Conservation (phyloP, 2,329 filamentous ascomycete genomes). For the Curvularia sp. region DNA sequence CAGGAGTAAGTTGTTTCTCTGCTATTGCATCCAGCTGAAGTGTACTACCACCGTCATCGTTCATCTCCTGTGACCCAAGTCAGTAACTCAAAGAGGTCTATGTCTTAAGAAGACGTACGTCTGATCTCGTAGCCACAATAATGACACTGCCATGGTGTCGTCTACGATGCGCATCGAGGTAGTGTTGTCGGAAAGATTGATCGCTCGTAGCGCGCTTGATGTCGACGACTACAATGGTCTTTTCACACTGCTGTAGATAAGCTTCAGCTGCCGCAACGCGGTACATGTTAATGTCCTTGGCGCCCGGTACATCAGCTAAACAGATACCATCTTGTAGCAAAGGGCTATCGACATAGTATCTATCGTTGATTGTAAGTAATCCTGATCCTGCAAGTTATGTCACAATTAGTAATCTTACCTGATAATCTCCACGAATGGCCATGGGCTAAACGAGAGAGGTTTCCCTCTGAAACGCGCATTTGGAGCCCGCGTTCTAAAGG, state of each 20-base stretch:
- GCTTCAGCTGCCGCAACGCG: constrained; percentile 18
- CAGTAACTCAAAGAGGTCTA: not conserved
- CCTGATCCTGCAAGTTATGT: not conserved
- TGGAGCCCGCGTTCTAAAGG: constrained; percentile 19
- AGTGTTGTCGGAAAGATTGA: constrained; percentile 15
- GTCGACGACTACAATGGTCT: constrained; percentile 29
- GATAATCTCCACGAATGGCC: constrained; percentile 33
- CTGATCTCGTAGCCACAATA: constrained; percentile 28
- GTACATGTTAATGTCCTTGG: constrained; percentile 21
- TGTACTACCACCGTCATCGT: constrained; percentile 10
- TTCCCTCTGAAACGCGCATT: constrained; percentile 21
- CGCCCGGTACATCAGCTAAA: constrained; percentile 28
- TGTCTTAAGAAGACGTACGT: constrained; percentile 12
- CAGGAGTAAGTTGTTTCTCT: constrained; percentile 8
- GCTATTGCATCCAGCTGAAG: constrained; percentile 4
- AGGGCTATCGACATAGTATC: constrained; percentile 6
- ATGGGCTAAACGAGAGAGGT: constrained; percentile 25
- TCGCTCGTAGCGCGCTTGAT: constrained; percentile 25
- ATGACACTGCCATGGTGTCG: constrained; percentile 29
- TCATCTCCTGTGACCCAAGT: constrained; percentile 11
- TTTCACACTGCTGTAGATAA: constrained; percentile 29
- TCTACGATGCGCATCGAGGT: constrained; percentile 24
- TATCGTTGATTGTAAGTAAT: not conserved
- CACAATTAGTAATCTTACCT: not conserved
- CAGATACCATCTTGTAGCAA: constrained; percentile 7